Percentiles rank a stretch among this genome's conserved stretches.
Conservation (phyloP, 257 asterid species). For the Phtheirospermum japonicum region DNA sequence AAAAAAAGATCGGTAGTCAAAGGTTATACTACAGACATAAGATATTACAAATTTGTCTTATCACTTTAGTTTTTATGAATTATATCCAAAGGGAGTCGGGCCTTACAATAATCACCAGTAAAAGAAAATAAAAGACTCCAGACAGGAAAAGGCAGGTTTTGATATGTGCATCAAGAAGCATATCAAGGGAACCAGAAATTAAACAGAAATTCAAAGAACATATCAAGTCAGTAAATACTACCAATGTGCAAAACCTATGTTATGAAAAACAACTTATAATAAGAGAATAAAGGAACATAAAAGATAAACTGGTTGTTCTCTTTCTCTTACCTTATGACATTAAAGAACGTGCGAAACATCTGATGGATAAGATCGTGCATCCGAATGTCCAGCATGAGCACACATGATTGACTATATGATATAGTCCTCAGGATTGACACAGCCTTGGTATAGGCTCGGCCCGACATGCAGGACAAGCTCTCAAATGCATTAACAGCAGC, state of each 20-base stretch:
- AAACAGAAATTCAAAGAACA: background rate
- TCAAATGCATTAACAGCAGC: conserved; percentile 21
- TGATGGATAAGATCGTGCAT: conserved; percentile 10
- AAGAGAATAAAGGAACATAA: background rate
- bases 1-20: background rate
- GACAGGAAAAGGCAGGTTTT: background rate
- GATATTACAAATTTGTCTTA: background rate
- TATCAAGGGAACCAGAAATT: background rate
- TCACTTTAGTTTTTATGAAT: background rate
- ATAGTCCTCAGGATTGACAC: conserved; percentile 17
- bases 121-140: background rate
- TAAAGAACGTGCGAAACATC: conserved; percentile 28
- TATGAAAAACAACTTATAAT: background rate
- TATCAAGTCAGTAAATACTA: background rate
- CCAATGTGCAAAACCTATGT: background rate
- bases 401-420: conserved; percentile 16
- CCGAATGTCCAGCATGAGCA: conserved; percentile 30
- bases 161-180: no score
- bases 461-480: conserved; percentile 20
- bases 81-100: no score
- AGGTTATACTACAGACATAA: background rate
- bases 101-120: conserved; percentile 1
- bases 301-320: background rate
- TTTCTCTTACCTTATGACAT: conserved; percentile 22
- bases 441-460: conserved; percentile 23